Evolutionary conservation across 2,329 filamentous ascomycete species (phyloP).

Genomic region (Sporothrix globosa): DNA sequence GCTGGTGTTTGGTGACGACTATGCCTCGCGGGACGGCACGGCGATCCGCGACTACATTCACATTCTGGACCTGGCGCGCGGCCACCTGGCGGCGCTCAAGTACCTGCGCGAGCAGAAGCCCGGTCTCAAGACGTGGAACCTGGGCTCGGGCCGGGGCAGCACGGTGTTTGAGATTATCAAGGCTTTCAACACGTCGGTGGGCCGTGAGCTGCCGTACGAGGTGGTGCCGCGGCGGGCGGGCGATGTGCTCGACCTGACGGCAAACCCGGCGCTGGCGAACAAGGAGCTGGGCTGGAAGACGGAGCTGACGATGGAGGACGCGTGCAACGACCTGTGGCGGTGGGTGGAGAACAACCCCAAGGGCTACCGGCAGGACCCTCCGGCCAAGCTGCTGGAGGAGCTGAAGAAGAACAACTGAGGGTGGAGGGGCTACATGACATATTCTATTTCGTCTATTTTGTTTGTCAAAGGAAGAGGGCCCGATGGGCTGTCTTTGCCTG

Average conservation of each 20-base stretch:
- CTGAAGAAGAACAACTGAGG: conserved; percentile 44
- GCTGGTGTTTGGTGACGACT: conserved; percentile 93
- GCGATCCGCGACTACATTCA: conserved; percentile 98
- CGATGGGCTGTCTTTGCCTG: no score
- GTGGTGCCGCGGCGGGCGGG: conserved; percentile 80
- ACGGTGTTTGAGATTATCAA: conserved; percentile 98
- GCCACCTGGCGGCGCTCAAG: conserved; percentile 86
- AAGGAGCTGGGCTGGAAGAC: conserved; percentile 91
- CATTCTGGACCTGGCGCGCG: conserved; percentile 83
- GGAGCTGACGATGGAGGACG: conserved; percentile 84
- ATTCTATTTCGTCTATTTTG: neutral
- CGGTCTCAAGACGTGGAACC: conserved; percentile 93
- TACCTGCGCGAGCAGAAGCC: conserved; percentile 83
- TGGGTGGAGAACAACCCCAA: conserved; percentile 98
- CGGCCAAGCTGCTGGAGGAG: conserved; percentile 73
- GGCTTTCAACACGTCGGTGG: conserved; percentile 85
- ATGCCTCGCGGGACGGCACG: conserved; percentile 85
- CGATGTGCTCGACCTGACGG: conserved; percentile 92
- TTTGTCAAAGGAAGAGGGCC: neutral
- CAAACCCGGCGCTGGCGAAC: conserved; percentile 85
- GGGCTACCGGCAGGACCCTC: conserved; percentile 91
- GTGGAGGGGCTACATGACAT: neutral
- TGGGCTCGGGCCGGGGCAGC: conserved; percentile 90
- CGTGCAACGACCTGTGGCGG: conserved; percentile 91
- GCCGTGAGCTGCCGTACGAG: conserved; percentile 82